These are phyloP conservation scores for Cryptococcus depauperatus DNA, from an alignment of 1,284 basidiomycete genomes.

Conservation along the genomic window DNA sequence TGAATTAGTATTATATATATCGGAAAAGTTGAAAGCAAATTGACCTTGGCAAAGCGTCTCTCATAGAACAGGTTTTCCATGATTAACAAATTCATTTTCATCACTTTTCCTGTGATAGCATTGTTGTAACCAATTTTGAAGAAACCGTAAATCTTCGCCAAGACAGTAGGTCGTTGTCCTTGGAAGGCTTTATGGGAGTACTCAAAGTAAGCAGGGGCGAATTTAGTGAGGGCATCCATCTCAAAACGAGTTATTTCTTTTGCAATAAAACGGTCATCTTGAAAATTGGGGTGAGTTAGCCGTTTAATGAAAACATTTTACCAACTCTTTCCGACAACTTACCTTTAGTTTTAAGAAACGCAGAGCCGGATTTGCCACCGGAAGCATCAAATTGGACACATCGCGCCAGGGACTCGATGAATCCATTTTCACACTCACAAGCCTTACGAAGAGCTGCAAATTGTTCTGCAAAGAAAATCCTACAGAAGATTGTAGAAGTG, in stretches of 20 bases:
- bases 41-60: slow-evolving; percentile 71
- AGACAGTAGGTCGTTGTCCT: slow-evolving; percentile 80
- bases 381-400: slow-evolving; percentile 95
- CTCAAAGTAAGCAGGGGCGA: slow-evolving; percentile 95
- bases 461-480: slow-evolving; percentile 92
- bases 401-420: slow-evolving; percentile 85
- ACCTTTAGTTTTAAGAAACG: slow-evolving; percentile 93
- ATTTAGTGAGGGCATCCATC: slow-evolving; percentile 90
- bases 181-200: slow-evolving; percentile 73
- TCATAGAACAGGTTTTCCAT: slow-evolving; percentile 99
- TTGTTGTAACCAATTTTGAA: slow-evolving; percentile 92
- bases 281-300: slow-evolving; percentile 6
- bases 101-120: slow-evolving; percentile 63
- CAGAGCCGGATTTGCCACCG: slow-evolving; percentile 94
- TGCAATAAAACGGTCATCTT: slow-evolving; percentile 96
- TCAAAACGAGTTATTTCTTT: slow-evolving; percentile 91
- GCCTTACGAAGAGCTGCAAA: slow-evolving; percentile 88
- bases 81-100: slow-evolving; percentile 89
- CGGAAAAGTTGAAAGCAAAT: slow-evolving; percentile 1
- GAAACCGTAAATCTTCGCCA: slow-evolving; percentile 96
- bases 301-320: no score
- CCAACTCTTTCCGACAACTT: slow-evolving; percentile 10
- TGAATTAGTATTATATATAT: background rate
- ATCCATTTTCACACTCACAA: slow-evolving; percentile 86
- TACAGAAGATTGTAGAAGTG: slow-evolving; percentile 88